phyloP scores from a whole-genome alignment of 2,329 filamentous ascomycete genomes.

The Ascocoryne sarcoides region DNA sequence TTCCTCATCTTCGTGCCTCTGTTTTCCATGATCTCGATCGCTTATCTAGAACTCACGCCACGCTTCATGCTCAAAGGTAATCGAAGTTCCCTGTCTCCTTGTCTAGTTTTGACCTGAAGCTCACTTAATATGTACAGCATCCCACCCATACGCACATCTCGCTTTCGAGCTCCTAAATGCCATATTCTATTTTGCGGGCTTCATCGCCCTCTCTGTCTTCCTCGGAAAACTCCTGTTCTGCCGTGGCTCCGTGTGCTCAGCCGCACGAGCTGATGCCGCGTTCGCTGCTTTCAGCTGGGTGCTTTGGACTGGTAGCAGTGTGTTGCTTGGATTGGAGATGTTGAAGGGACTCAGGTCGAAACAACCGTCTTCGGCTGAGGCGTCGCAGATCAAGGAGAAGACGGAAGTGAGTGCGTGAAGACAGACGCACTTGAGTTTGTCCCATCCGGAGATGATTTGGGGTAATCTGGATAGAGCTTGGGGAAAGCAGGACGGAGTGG shows the following conservation, averaged over 20 bases:
- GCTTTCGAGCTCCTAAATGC: constrained; percentile 43
- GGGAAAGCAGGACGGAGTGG: constrained; percentile 6
- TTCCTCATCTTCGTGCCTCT: constrained; percentile 48
- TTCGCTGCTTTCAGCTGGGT: constrained; percentile 45
- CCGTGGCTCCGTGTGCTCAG: constrained; percentile 46
- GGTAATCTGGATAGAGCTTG: constrained; percentile 3
- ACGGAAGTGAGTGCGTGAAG: constrained; percentile 18
- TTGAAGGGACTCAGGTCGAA: constrained; percentile 19
- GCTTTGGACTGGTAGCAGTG: constrained; percentile 42
- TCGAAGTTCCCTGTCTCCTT: neutral
- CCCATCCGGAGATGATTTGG: neutral
- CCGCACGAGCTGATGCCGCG: constrained; percentile 45
- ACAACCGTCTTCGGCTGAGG: no score
- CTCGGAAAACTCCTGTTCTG: constrained; percentile 48
- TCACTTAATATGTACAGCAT: constrained; percentile 25
- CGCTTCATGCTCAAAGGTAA: constrained; percentile 29
- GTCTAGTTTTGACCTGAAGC: neutral
- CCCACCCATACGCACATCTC: constrained; percentile 41
- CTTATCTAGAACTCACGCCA: constrained; percentile 43
- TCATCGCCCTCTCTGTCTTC: constrained; percentile 49
- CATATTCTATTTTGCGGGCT: constrained; percentile 50
- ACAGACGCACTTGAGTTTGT: no score
- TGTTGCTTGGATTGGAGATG: constrained; percentile 38
- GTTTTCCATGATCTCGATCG: constrained; percentile 45
- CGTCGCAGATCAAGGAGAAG: no score